Percentiles rank a stretch among this genome's conserved stretches.
These are phyloP conservation scores for Claviceps capensis DNA, from an alignment of 2,329 filamentous ascomycete genomes.

Conservation along the genomic window DNA sequence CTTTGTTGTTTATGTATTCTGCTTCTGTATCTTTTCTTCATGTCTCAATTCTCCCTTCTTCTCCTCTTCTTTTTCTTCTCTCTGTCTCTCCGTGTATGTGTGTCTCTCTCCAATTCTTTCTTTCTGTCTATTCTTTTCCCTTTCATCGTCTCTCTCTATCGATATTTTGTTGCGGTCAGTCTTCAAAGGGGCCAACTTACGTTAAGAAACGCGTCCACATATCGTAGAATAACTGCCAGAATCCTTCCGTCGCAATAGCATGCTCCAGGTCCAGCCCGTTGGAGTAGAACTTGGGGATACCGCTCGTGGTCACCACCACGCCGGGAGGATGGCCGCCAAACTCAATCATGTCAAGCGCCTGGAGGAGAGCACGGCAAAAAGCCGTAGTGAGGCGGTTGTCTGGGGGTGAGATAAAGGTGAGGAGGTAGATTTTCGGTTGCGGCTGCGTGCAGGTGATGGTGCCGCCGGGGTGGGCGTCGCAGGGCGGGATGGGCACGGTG, in stretches of 20 bases:
- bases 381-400: slow-evolving; percentile 63
- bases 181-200: slow-evolving; percentile 7
- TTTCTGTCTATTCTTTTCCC: not conserved
- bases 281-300: slow-evolving; percentile 66
- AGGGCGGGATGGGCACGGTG: slow-evolving; percentile 39
- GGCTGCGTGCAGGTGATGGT: slow-evolving; percentile 50
- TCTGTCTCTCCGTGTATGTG: not conserved
- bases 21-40: not conserved
- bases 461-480: slow-evolving; percentile 35
- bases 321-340: slow-evolving; percentile 48
- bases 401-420: slow-evolving; percentile 56
- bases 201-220: slow-evolving; percentile 47
- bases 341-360: slow-evolving; percentile 64
- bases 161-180: not conserved
- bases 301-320: slow-evolving; percentile 64
- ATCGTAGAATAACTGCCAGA: slow-evolving; percentile 49
- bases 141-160: not conserved
- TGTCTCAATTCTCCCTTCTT: not conserved
- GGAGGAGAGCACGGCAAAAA: slow-evolving; percentile 53
- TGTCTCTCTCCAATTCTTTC: not conserved
- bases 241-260: slow-evolving; percentile 44
- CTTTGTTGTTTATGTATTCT: not conserved
- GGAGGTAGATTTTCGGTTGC: slow-evolving; percentile 49
- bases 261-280: slow-evolving; percentile 70
- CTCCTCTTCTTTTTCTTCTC: not conserved